Conservation (phyloP, 768 basidiomycete species). For the Rhizopogon sp. region DNA sequence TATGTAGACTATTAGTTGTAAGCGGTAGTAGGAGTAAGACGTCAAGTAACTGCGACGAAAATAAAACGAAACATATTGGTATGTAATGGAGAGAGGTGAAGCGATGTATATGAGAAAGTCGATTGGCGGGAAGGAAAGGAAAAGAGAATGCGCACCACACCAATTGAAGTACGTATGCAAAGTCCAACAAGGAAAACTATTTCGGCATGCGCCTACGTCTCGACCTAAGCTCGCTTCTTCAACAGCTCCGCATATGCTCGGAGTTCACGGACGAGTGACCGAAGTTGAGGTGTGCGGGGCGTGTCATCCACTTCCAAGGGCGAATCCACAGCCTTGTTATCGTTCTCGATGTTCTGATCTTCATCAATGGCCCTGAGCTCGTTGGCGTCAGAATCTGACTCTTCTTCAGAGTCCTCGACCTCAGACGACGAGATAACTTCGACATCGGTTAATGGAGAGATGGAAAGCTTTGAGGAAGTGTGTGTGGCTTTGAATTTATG, state of each 20-base stretch:
- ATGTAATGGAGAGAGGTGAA: neutral
- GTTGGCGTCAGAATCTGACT: neutral
- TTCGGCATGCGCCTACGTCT: neutral
- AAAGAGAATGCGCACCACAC: neutral
- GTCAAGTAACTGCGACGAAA: too few species aligned
- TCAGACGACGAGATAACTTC: constrained; percentile 4
- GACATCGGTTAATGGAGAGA: neutral
- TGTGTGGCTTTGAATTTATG: neutral
- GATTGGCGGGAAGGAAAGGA: neutral
- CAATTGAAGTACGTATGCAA: neutral
- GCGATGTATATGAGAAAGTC: neutral
- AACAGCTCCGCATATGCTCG: constrained; percentile 51
- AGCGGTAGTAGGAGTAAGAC: too few species aligned
- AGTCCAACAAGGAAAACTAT: neutral
- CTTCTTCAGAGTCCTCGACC: neutral
- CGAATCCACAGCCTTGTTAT: constrained; percentile 12
- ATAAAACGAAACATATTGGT: too few species aligned
- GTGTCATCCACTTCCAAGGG: neutral
- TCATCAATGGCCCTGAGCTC: neutral
- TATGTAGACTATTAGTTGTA: too few species aligned
- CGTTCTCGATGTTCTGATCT: constrained; percentile 5
- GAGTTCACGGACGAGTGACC: constrained; percentile 46
- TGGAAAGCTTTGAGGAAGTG: neutral
- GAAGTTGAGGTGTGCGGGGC: constrained; percentile 31
- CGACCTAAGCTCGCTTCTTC: neutral